These are phyloP conservation scores for Ophiostoma quercus DNA, from an alignment of 2,329 filamentous ascomycete species.

Conservation along the genomic window DNA sequence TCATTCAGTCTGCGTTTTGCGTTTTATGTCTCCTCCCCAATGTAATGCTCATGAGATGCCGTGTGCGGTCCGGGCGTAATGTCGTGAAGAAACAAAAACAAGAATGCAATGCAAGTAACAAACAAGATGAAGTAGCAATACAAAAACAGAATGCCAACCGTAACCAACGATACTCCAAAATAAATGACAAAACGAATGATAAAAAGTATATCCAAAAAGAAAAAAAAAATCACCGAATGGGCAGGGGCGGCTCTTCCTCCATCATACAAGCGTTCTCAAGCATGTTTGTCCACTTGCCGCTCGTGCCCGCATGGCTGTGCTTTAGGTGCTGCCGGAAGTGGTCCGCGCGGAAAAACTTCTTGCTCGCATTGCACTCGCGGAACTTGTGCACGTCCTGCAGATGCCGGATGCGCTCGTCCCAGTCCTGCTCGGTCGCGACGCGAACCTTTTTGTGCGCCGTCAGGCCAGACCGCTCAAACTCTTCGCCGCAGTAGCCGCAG, in stretches of 20 bases:
- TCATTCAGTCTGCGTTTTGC: slow-evolving; percentile 4
- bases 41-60: background rate
- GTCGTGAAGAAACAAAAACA: background rate
- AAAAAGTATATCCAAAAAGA: background rate
- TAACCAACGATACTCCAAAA: background rate
- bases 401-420: slow-evolving; percentile 81
- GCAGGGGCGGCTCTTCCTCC: slow-evolving; percentile 65
- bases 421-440: slow-evolving; percentile 70
- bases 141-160: slow-evolving; percentile 8
- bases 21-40: background rate
- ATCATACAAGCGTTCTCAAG: slow-evolving; percentile 95
- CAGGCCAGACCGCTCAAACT: slow-evolving; percentile 60
- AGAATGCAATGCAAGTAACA: background rate
- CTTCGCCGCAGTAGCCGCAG: slow-evolving; percentile 93
- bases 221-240: slow-evolving; percentile 31
- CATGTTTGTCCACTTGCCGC: slow-evolving; percentile 98
- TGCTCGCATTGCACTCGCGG: slow-evolving; percentile 93
- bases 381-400: slow-evolving; percentile 92
- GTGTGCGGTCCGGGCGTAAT: background rate
- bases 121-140: background rate
- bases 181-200: slow-evolving; percentile 1
- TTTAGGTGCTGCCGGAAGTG: slow-evolving; percentile 98
- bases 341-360: slow-evolving; percentile 96
- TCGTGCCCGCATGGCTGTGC: slow-evolving; percentile 92
- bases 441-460: slow-evolving; percentile 31